Evolutionary conservation across 2,329 filamentous ascomycete genomes (phyloP).

Genomic region (Ampelomyces quisqualis): DNA sequence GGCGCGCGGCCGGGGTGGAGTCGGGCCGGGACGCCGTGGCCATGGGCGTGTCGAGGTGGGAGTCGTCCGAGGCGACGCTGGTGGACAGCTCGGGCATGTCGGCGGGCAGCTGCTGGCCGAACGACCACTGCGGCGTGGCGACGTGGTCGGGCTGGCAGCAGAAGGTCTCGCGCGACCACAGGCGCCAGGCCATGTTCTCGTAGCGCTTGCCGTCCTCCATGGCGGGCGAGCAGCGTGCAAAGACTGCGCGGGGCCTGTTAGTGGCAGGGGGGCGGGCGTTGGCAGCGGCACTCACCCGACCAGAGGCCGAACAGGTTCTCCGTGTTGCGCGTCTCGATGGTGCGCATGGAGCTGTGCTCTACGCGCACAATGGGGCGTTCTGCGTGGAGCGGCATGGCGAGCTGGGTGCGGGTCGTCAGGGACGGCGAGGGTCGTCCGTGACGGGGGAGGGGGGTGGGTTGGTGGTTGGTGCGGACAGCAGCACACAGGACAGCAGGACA

Average conservation of each 20-base stretch:
- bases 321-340: conserved; percentile 88
- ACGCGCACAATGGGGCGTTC: conserved; percentile 86
- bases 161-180: conserved; percentile 93
- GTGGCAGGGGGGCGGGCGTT: conserved; percentile 3
- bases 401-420: conserved; percentile 4
- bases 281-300: conserved; percentile 70
- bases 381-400: conserved; percentile 77
- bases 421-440: conserved; percentile 17
- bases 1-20: conserved; percentile 56
- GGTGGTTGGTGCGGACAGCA: conserved; percentile 23
- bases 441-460: conserved; percentile 12
- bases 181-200: conserved; percentile 90
- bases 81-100: conserved; percentile 50
- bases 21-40: conserved; percentile 52
- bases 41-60: conserved; percentile 38
- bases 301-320: conserved; percentile 96
- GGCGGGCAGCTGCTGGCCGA: conserved; percentile 31
- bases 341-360: conserved; percentile 87
- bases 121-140: conserved; percentile 37
- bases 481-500: conserved; percentile 19
- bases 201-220: conserved; percentile 89
- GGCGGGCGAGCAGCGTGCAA: conserved; percentile 90
- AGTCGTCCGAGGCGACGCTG: conserved; percentile 50
- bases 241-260: conserved; percentile 61
- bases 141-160: conserved; percentile 69